phyloP scores from a whole-genome alignment of 169 alveolate genomes.

The Perkinsus marinus region DNA sequence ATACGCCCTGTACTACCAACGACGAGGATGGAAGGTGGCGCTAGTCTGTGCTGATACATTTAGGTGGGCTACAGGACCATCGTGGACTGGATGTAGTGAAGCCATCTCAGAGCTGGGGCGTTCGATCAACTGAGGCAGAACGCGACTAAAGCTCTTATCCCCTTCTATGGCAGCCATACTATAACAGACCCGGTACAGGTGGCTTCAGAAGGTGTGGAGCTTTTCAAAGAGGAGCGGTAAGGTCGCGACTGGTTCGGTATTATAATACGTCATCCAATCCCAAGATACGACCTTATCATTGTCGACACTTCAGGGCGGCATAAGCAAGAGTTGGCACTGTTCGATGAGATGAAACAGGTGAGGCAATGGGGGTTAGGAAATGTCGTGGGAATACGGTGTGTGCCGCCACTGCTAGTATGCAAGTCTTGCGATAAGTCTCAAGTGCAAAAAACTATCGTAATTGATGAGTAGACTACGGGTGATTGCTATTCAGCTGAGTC shows the following conservation, averaged over 20 bases:
- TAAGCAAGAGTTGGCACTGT: conserved; percentile 92
- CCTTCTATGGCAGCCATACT: conserved; percentile 92
- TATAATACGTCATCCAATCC: background rate
- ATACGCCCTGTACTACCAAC: background rate
- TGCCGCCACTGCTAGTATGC: too few species aligned
- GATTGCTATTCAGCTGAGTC: too few species aligned
- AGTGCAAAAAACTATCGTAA: too few species aligned
- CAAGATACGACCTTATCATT: conserved; percentile 47
- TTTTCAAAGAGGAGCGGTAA: conserved; percentile 78
- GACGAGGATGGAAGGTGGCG: conserved; percentile 80
- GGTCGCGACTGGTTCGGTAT: conserved; percentile 33
- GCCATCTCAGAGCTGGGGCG: conserved; percentile 91
- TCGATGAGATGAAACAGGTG: conserved; percentile 97
- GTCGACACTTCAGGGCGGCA: conserved; percentile 99
- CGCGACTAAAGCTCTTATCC: conserved; percentile 96
- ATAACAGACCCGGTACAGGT: conserved; percentile 97
- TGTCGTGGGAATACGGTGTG: too few species aligned
- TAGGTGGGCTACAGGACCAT: conserved; percentile 3
- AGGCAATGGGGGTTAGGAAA: too few species aligned
- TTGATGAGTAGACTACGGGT: too few species aligned
- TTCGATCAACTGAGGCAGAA: conserved; percentile 98
- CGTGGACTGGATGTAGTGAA: background rate
- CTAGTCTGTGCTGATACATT: conserved; percentile 99
- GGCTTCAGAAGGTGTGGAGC: conserved; percentile 94
- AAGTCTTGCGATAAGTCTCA: too few species aligned